Evolutionary conservation across 2,329 filamentous ascomycete species (phyloP).

Genomic region (Penicillium sp.): DNA sequence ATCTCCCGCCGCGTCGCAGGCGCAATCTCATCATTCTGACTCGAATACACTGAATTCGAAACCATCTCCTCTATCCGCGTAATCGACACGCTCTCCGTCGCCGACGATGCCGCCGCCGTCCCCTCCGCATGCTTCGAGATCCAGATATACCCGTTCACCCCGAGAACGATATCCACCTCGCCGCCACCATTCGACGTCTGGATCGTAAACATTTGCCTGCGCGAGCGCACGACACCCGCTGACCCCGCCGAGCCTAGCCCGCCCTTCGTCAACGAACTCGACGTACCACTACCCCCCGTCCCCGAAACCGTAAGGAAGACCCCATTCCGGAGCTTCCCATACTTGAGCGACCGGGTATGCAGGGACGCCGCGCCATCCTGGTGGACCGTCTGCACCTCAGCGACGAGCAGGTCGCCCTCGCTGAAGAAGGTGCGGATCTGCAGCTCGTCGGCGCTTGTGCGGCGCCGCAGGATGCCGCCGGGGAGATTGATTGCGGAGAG

Average conservation of each 20-base stretch:
- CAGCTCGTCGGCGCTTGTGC: slow-evolving; percentile 94
- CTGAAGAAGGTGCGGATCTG: slow-evolving; percentile 98
- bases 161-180: slow-evolving; percentile 82
- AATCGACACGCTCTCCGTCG: slow-evolving; percentile 64
- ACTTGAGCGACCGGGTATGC: slow-evolving; percentile 89
- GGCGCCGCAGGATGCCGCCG: slow-evolving; percentile 85
- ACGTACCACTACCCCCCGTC: slow-evolving; percentile 71
- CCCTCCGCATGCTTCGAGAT: slow-evolving; percentile 81
- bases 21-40: slow-evolving; percentile 87
- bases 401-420: slow-evolving; percentile 91
- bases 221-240: slow-evolving; percentile 73
- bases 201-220: slow-evolving; percentile 87
- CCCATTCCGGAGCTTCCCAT: slow-evolving; percentile 94
- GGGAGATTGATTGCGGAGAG: slow-evolving; percentile 93
- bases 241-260: slow-evolving; percentile 30
- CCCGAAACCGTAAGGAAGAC: slow-evolving; percentile 83
- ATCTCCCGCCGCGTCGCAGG: slow-evolving; percentile 84
- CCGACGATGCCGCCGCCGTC: slow-evolving; percentile 44
- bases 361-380: slow-evolving; percentile 83
- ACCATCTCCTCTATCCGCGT: slow-evolving; percentile 88
- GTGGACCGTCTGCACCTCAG: slow-evolving; percentile 90
- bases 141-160: slow-evolving; percentile 97
- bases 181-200: slow-evolving; percentile 50
- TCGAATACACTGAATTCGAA: slow-evolving; percentile 86
- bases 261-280: slow-evolving; percentile 38